Conservation (phyloP, 2,329 filamentous ascomycete genomes). For the Exophiala sp. region DNA sequence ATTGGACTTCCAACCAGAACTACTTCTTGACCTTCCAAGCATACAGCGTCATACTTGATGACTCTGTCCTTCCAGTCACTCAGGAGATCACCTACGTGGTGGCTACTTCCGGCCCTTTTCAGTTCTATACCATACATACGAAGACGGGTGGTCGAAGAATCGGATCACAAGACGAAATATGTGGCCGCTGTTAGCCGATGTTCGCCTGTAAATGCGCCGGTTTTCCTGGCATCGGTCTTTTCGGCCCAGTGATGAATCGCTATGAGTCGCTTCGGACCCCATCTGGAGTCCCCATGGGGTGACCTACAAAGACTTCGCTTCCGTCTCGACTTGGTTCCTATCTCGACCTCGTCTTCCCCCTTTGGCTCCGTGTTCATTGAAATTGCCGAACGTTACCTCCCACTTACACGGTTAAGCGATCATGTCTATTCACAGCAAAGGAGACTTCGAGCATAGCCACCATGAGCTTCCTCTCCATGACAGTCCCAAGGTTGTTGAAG, state of each 20-base stretch:
- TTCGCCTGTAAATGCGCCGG: constrained; percentile 1
- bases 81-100: too few species aligned
- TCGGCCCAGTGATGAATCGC: neutral
- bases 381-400: neutral
- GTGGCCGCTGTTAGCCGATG: constrained; percentile 2
- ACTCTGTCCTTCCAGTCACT: too few species aligned
- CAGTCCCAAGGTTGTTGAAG: constrained; percentile 7
- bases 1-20: too few species aligned
- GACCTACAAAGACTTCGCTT: constrained; percentile 7
- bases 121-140: neutral
- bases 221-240: neutral
- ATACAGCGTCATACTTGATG: too few species aligned
- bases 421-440: constrained; percentile 12
- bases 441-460: constrained; percentile 6
- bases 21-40: too few species aligned
- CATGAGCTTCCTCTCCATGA: constrained; percentile 4
- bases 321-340: neutral
- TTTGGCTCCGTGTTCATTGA: neutral
- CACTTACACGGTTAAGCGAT: neutral
- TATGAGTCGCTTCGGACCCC: constrained; percentile 3
- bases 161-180: neutral
- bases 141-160: neutral
- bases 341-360: neutral
- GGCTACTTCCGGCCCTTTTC: neutral
- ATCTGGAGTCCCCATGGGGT: neutral